These are phyloP conservation scores for Aspergillus luchuensis DNA, from an alignment of 2,329 filamentous ascomycete species.

Conservation along the genomic window DNA sequence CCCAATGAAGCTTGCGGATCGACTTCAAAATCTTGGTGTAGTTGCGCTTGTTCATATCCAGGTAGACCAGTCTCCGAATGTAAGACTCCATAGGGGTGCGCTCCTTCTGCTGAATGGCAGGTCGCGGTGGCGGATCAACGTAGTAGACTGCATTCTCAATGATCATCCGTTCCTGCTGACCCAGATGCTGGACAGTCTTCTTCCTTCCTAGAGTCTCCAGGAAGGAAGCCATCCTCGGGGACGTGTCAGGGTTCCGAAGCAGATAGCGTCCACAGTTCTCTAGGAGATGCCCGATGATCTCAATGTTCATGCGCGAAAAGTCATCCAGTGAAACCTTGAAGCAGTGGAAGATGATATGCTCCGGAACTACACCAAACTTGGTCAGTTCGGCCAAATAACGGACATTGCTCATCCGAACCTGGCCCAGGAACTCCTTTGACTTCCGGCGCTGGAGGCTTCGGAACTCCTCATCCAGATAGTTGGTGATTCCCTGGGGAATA, in stretches of 20 bases:
- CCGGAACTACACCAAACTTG: conserved; percentile 96
- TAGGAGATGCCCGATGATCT: conserved; percentile 93
- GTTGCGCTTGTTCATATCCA: conserved; percentile 91
- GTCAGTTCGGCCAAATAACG: conserved; percentile 97
- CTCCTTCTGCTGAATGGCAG: conserved; percentile 95
- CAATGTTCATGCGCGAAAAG: conserved; percentile 98
- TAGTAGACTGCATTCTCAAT: conserved; percentile 99
- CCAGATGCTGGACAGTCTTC: conserved; percentile 92
- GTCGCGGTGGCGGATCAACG: conserved; percentile 89
- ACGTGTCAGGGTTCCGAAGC: conserved; percentile 87
- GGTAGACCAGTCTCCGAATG: conserved; percentile 86
- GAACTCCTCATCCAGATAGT: conserved; percentile 94
- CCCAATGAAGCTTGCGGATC: conserved; percentile 94
- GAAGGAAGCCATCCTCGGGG: conserved; percentile 90
- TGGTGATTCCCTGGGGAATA: conserved; percentile 85
- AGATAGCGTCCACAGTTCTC: conserved; percentile 97
- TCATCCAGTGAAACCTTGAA: conserved; percentile 97
- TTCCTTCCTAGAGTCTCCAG: conserved; percentile 93
- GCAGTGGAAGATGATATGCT: conserved; percentile 98
- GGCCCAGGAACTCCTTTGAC: conserved; percentile 94
- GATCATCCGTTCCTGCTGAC: conserved; percentile 94
- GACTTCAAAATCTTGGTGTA: conserved; percentile 93
- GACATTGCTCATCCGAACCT: conserved; percentile 90
- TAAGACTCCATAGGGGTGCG: conserved; percentile 90
- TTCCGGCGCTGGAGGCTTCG: conserved; percentile 94